Evolutionary conservation across 139 green algal species (phyloP).

Genomic region (Coelastrella sp.): DNA sequence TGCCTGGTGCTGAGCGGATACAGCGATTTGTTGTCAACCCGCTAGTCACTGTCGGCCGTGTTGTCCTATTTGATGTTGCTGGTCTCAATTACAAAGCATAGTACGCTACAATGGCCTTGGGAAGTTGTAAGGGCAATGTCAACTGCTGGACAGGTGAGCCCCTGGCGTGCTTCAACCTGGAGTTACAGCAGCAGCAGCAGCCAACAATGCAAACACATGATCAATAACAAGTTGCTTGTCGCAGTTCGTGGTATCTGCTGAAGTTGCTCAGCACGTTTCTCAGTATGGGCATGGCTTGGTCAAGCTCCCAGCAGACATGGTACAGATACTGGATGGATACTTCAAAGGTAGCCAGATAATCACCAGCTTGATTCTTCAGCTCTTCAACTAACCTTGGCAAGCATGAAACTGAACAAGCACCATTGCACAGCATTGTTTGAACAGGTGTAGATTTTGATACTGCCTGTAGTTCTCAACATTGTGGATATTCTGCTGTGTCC

Average conservation of each 20-base stretch:
- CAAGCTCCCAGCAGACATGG: conserved; percentile 30
- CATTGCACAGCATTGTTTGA: no score
- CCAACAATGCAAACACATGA: not conserved
- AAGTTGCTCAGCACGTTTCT: conserved; percentile 33
- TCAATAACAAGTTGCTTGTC: not conserved
- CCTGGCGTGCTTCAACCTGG: not conserved
- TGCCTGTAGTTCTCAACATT: no score
- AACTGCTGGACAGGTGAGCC: not conserved
- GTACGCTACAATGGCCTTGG: not conserved
- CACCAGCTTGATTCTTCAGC: no score
- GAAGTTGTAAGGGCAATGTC: not conserved
- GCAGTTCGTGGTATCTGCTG: conserved; percentile 38
- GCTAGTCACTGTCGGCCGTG: no score
- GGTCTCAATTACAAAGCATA: not conserved
- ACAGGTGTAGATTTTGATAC: no score
- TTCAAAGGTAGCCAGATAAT: conserved; percentile 6
- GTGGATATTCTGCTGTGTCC: no score
- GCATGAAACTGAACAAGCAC: no score
- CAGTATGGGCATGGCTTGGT: conserved; percentile 28
- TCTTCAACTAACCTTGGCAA: no score
- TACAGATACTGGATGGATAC: conserved; percentile 24
- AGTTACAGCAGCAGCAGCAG: conserved; percentile 18
- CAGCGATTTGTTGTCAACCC: no score
- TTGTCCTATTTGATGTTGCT: not conserved
- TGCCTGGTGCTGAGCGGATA: no score